A percentile compares a stretch with the other conserved stretches of the same genome.
phyloP scores from a whole-genome alignment of 495 filamentous ascomycete species.

The Hypomontagnella submonticulosa region DNA sequence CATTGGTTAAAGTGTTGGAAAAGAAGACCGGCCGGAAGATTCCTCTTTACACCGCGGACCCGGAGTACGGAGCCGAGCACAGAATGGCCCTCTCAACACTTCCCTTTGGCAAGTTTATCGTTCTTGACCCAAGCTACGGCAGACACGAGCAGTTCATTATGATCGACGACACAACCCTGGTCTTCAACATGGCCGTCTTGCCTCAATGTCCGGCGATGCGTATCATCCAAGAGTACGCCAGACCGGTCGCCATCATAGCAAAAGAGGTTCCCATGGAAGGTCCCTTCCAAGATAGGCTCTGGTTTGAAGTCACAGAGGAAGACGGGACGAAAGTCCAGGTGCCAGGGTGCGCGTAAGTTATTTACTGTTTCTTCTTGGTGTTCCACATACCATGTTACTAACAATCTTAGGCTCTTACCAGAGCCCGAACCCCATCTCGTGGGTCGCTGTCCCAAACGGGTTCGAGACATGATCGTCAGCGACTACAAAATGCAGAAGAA shows the following conservation, averaged over 20 bases:
- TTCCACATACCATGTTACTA: not conserved
- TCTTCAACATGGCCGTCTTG: conserved; percentile 10
- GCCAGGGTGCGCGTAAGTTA: conserved; percentile 32
- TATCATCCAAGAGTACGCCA: conserved; percentile 32
- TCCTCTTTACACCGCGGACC: conserved; percentile 25
- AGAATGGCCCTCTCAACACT: conserved; percentile 18
- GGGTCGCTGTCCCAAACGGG: conserved; percentile 19
- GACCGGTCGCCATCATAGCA: conserved; percentile 31
- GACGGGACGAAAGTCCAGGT: conserved; percentile 23
- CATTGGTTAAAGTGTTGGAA: conserved; percentile 13
- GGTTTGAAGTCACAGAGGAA: conserved; percentile 37
- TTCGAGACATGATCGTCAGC: conserved; percentile 33
- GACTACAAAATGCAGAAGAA: conserved; percentile 23
- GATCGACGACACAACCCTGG: conserved; percentile 30
- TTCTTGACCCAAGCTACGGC: conserved; percentile 29
- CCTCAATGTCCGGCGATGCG: conserved; percentile 26
- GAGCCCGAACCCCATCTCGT: not conserved
- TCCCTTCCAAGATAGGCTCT: conserved; percentile 22
- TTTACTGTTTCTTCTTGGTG: not conserved
- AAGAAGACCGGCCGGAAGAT: conserved; percentile 13
- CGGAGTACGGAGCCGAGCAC: conserved; percentile 21
- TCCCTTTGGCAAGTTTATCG: conserved; percentile 2
- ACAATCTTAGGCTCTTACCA: conserved; percentile 13
- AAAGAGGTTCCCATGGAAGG: conserved; percentile 7
- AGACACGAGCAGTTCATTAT: conserved; percentile 27